Evolutionary conservation across 2,329 filamentous ascomycete genomes (phyloP).

Genomic region (Talaromyces rugulosus): DNA sequence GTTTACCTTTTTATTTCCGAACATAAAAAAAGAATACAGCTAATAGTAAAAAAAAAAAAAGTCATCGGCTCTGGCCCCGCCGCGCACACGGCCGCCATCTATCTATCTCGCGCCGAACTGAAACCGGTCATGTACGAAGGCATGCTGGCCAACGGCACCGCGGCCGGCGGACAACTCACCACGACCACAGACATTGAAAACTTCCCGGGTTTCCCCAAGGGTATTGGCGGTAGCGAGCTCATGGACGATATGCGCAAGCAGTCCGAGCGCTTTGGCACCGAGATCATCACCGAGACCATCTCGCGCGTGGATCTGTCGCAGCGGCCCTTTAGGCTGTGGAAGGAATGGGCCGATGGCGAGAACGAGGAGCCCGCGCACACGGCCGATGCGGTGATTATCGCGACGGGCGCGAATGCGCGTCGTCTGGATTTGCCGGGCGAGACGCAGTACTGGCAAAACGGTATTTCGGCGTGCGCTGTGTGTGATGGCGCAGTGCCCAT

Average conservation of each 20-base stretch:
- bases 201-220: conserved; percentile 89
- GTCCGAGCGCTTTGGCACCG: conserved; percentile 85
- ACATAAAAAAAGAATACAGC: neutral
- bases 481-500: conserved; percentile 97
- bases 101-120: conserved; percentile 89
- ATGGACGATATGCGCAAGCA: conserved; percentile 97
- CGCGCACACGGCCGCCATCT: conserved; percentile 95
- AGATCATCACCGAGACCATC: conserved; percentile 88
- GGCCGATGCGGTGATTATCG: conserved; percentile 87
- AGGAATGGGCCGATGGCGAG: conserved; percentile 73
- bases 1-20: conserved; percentile 35
- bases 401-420: conserved; percentile 88
- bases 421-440: conserved; percentile 80
- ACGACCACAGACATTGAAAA: conserved; percentile 99
- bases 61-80: conserved; percentile 87
- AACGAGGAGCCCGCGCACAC: conserved; percentile 71
- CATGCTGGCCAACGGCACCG: conserved; percentile 95
- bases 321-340: conserved; percentile 88
- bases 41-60: neutral
- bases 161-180: conserved; percentile 92
- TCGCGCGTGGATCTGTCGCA: conserved; percentile 77
- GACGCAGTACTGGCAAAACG: conserved; percentile 95
- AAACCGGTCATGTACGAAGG: conserved; percentile 96
- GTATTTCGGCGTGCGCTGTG: conserved; percentile 92
- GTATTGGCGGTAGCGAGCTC: conserved; percentile 78